phyloP scores from a whole-genome alignment of 805 yeast species.

The Sugiyamaella smithiae region DNA sequence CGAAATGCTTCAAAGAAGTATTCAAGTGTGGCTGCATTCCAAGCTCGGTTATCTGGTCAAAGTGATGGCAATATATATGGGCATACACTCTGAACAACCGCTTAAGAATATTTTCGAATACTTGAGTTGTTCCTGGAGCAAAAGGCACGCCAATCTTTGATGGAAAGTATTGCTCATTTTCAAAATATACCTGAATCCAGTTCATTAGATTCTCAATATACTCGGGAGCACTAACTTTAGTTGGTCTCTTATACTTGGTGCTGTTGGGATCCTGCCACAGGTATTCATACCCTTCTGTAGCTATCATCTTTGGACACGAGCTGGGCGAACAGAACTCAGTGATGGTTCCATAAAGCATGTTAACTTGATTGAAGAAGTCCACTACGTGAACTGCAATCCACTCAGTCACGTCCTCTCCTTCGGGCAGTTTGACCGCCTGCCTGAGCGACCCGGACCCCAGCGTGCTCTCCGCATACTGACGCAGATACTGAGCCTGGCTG shows the following conservation, averaged over 20 bases:
- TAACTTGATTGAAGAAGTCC: constrained; percentile 92
- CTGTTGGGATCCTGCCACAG: constrained; percentile 79
- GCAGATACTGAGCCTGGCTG: constrained; percentile 42
- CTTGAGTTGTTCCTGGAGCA: constrained; percentile 74
- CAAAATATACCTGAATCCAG: constrained; percentile 93
- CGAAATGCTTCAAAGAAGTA: constrained; percentile 92
- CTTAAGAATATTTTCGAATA: constrained; percentile 83
- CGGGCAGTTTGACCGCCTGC: constrained; percentile 91
- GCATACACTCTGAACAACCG: constrained; percentile 93
- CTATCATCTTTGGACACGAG: constrained; percentile 97
- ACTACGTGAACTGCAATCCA: constrained; percentile 99
- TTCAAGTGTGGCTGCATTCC: constrained; percentile 91
- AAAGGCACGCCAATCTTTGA: constrained; percentile 88
- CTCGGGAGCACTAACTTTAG: constrained; percentile 89
- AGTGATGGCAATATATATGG: constrained; percentile 96
- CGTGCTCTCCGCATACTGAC: constrained; percentile 91
- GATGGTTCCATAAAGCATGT: constrained; percentile 93
- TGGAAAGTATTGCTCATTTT: constrained; percentile 88
- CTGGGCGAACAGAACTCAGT: constrained; percentile 94
- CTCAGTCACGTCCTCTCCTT: constrained; percentile 85
- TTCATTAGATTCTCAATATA: constrained; percentile 90
- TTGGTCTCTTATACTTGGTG: constrained; percentile 61
- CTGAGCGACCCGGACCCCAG: constrained; percentile 87
- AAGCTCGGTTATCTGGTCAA: constrained; percentile 88
- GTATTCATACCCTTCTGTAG: constrained; percentile 95